These are phyloP conservation scores for Dothiorella sarmentorum DNA, from an alignment of 2,329 filamentous ascomycete species.

Conservation along the genomic window DNA sequence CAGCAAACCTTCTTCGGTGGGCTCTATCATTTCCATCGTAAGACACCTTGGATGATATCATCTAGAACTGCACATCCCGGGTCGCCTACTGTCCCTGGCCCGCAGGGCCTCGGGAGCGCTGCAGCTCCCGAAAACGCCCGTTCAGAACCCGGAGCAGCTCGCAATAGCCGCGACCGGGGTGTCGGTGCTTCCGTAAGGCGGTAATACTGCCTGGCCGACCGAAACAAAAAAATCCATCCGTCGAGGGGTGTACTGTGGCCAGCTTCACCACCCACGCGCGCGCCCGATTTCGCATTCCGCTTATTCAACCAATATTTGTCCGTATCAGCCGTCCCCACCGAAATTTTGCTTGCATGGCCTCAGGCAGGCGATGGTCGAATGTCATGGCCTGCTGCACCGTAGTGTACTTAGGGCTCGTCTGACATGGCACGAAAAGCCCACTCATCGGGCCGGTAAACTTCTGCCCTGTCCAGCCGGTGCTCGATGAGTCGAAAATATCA, in stretches of 20 bases:
- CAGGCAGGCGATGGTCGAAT: constrained; percentile 16
- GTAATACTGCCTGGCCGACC: too few species aligned
- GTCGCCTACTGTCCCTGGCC: too few species aligned
- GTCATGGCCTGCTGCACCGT: constrained; percentile 14
- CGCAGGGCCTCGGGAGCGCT: too few species aligned
- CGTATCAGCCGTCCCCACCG: constrained; percentile 12
- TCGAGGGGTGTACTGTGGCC: too few species aligned
- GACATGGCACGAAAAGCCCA: constrained; percentile 16
- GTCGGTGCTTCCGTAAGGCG: neutral
- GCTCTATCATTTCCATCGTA: too few species aligned
- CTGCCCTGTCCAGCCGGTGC: neutral
- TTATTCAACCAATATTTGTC: constrained; percentile 1
- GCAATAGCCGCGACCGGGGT: neutral
- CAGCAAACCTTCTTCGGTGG: too few species aligned
- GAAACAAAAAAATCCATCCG: neutral
- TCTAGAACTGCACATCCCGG: too few species aligned
- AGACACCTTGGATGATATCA: too few species aligned
- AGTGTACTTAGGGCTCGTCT: constrained; percentile 14
- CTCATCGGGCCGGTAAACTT: constrained; percentile 14
- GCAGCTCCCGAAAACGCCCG: too few species aligned
- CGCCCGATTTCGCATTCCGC: constrained; percentile 15
- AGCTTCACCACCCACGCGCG: neutral
- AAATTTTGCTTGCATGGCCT: neutral
- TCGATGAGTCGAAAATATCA: constrained; percentile 12
- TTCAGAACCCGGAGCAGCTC: neutral